A percentile compares a stretch with the other conserved stretches of the same genome.
phyloP scores from a whole-genome alignment of 1,284 basidiomycete genomes.

The Tilletia caries region DNA sequence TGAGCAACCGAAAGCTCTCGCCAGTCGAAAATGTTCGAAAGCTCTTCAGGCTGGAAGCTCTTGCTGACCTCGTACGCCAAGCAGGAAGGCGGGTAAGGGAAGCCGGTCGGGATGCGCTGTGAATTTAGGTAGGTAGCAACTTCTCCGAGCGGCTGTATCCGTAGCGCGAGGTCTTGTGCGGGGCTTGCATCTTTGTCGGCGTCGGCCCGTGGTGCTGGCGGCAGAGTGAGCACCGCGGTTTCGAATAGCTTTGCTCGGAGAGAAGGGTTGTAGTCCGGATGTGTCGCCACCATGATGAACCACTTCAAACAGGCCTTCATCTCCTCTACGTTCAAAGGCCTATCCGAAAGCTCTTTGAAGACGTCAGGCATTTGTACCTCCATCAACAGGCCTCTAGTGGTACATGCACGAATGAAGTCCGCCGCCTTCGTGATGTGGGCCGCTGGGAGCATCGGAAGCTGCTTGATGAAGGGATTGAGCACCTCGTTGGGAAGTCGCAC shows the following conservation, averaged over 20 bases:
- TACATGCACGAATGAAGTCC: constrained; percentile 67
- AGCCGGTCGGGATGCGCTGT: constrained; percentile 72
- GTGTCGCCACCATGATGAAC: constrained; percentile 70
- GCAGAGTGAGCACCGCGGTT: constrained; percentile 36
- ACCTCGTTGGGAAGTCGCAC: constrained; percentile 75
- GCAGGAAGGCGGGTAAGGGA: constrained; percentile 74
- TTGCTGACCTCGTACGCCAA: constrained; percentile 68
- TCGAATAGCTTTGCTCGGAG: constrained; percentile 45
- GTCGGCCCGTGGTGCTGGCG: background rate
- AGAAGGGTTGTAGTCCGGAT: constrained; percentile 49
- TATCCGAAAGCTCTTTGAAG: constrained; percentile 69
- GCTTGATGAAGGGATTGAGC: constrained; percentile 74
- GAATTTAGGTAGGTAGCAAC: constrained; percentile 73
- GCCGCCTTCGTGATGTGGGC: constrained; percentile 66
- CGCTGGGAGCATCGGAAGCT: constrained; percentile 72
- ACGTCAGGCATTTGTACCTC: constrained; percentile 84
- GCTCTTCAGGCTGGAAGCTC: constrained; percentile 59
- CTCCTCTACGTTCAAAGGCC: constrained; percentile 72
- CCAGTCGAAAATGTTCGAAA: constrained; percentile 63
- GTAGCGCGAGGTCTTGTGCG: background rate
- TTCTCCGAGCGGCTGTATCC: constrained; percentile 59
- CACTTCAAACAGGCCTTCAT: constrained; percentile 80
- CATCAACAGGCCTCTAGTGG: constrained; percentile 68
- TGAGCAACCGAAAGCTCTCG: constrained; percentile 71
- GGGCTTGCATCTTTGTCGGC: background rate